A percentile compares a stretch with the other conserved stretches of the same genome.
phyloP scores from a whole-genome alignment of 768 basidiomycete species.

The Tylopilus cervinicoccineus region DNA sequence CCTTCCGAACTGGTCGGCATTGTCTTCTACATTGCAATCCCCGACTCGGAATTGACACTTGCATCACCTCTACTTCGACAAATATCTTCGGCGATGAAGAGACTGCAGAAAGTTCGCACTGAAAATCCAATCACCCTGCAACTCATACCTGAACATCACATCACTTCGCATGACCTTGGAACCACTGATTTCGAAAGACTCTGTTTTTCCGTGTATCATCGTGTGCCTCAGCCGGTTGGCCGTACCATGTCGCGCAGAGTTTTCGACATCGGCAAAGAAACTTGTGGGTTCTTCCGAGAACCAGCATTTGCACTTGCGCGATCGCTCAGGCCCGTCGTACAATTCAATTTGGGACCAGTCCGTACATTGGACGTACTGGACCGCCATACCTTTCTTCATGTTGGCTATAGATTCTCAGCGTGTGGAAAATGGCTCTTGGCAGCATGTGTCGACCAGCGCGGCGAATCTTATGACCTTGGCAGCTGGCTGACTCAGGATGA shows the following conservation, averaged over 20 bases:
- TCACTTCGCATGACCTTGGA: conserved; percentile 35
- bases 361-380: conserved; percentile 49
- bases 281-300: conserved; percentile 54
- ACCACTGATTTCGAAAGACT: conserved; percentile 41
- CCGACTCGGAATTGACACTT: conserved; percentile 55
- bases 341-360: conserved; percentile 38
- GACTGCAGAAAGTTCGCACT: conserved; percentile 44
- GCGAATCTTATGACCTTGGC: conserved; percentile 66
- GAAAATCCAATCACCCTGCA: conserved; percentile 60
- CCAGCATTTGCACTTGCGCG: conserved; percentile 64
- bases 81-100: conserved; percentile 60
- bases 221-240: conserved; percentile 57
- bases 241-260: conserved; percentile 57
- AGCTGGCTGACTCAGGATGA: conserved; percentile 61
- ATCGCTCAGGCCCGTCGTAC: conserved; percentile 32
- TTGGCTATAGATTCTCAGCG: conserved; percentile 63
- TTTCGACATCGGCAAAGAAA: conserved; percentile 36
- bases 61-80: conserved; percentile 67
- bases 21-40: conserved; percentile 68
- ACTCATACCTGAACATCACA: conserved; percentile 64
- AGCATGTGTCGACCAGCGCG: conserved; percentile 73
- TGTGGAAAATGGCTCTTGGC: conserved; percentile 77
- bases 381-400: conserved; percentile 63
- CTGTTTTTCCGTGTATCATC: conserved; percentile 67
- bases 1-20: conserved; percentile 37